These are phyloP conservation scores for Lomentospora prolificans DNA, from an alignment of 2,329 filamentous ascomycete genomes.

Conservation along the genomic window DNA sequence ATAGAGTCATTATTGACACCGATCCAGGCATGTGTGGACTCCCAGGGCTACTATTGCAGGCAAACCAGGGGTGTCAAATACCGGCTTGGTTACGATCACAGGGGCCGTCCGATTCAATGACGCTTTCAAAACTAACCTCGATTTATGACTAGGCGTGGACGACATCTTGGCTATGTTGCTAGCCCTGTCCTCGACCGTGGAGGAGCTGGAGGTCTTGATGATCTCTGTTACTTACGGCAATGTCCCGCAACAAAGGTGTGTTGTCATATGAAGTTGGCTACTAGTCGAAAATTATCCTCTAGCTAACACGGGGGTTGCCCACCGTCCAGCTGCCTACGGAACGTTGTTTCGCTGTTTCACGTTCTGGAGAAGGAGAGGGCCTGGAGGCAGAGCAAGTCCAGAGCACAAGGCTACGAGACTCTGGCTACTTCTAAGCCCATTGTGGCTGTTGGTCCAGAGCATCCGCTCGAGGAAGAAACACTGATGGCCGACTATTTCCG, in stretches of 20 bases:
- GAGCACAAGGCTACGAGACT: constrained; percentile 59
- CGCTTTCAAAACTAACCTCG: too few relatives aligned
- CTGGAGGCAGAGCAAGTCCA: constrained; percentile 66
- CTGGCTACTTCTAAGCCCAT: constrained; percentile 67
- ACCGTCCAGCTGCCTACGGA: constrained; percentile 58
- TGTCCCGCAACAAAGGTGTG: constrained; percentile 71
- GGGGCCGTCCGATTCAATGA: too few relatives aligned
- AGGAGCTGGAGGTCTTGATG: constrained; percentile 78
- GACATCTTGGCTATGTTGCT: constrained; percentile 84
- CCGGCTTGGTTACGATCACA: too few relatives aligned
- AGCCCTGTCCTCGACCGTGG: constrained; percentile 68
- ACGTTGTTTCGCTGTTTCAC: constrained; percentile 84
- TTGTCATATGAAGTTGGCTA: too few relatives aligned
- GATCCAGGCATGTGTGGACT: constrained; percentile 57
- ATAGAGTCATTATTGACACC: constrained; percentile 83
- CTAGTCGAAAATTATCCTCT: too few relatives aligned
- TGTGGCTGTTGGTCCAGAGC: constrained; percentile 77
- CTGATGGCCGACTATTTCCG: constrained; percentile 82
- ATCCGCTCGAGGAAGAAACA: constrained; percentile 73
- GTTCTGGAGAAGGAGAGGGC: constrained; percentile 80
- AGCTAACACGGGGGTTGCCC: constrained; percentile 1
- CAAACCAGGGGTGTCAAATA: too few relatives aligned
- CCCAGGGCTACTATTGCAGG: too few relatives aligned
- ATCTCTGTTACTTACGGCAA: constrained; percentile 92
- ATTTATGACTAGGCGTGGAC: constrained; percentile 66